Base-by-base conservation (phyloP, 306 rosid genomes). In the Comarum palustre region DNA sequence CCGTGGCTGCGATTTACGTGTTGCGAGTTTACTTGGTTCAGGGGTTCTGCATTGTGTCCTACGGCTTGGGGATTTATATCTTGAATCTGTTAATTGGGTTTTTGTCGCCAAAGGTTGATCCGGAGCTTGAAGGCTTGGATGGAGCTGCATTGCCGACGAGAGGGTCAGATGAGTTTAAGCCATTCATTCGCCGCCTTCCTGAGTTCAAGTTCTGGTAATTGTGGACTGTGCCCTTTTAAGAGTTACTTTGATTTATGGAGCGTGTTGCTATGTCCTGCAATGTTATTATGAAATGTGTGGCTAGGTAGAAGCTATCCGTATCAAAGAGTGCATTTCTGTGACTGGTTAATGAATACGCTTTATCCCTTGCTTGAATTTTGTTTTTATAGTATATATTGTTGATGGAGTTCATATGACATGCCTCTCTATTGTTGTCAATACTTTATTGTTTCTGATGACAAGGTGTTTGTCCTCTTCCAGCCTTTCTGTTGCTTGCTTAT, bases 171-270 rank as follows among this genome's bases (percentile, higher is more conserved):
- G 95, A 89, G 82, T 89, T 89, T 70, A 87, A 71, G 74, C 95
- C 95, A 14, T 89, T 89, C 68, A 79, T 85, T 59, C 95, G 91
- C 68, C 88, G 95, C 71, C 91, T 87, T 72, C 91, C 95, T 1
- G 95, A 89, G 87, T 89, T 89, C 73, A 87, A 87, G 79, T 89
- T 89, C 72, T 89, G 95, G 95, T 89, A 89, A 75, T 25, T 14
- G 62, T 45, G 48, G 4, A 12, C 50, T 25, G 14, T 59, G 79
- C 50, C 73, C 46, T 68, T 46, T 2, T 60, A 22, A 71, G 34
- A 61, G 12, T 16, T 72, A 67, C 32, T 75, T 16, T 39, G 0
- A 9, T 20, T 62, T 55, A 19, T 31, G 65, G 38, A 29, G 31
- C 2, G 31, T 29, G 31, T 29, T 29, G 31, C 31, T 32, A 32